Evolutionary conservation across 495 filamentous ascomycete genomes (phyloP).

Genomic region (Lasiosphaeria ovina): DNA sequence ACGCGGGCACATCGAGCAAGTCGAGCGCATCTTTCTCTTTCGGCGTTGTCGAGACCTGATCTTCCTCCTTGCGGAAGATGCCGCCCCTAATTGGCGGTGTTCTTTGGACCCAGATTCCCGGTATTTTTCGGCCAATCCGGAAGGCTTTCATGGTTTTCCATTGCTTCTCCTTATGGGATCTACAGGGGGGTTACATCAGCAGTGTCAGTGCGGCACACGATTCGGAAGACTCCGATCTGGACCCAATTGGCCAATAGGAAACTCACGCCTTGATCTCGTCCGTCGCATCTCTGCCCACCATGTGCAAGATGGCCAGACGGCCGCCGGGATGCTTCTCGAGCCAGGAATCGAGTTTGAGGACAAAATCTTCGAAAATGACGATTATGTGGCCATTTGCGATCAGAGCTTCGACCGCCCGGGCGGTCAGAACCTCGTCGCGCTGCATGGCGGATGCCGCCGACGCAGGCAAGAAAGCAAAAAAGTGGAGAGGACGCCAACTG

Average conservation of each 20-base stretch:
- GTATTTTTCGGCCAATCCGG: slow-evolving; percentile 69
- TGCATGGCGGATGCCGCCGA: slow-evolving; percentile 2
- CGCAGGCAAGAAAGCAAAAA: too few relatives aligned
- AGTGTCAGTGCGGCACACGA: slow-evolving; percentile 2
- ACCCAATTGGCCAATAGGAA: not conserved
- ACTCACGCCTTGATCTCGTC: slow-evolving; percentile 49
- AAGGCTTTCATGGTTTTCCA: slow-evolving; percentile 67
- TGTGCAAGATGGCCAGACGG: slow-evolving; percentile 44
- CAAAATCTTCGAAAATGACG: slow-evolving; percentile 43
- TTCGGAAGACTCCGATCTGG: not conserved
- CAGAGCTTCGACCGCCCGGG: slow-evolving; percentile 34
- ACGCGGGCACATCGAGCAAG: slow-evolving; percentile 31
- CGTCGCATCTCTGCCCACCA: slow-evolving; percentile 52
- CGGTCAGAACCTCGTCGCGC: slow-evolving; percentile 25
- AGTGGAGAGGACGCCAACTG: too few relatives aligned
- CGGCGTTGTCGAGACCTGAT: not conserved
- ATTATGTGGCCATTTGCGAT: slow-evolving; percentile 46
- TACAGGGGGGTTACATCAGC: slow-evolving; percentile 37
- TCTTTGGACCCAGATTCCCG: slow-evolving; percentile 75
- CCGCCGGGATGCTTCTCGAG: slow-evolving; percentile 48
- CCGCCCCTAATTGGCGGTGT: slow-evolving; percentile 82
- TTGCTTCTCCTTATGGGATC: slow-evolving; percentile 70
- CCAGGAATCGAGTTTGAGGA: slow-evolving; percentile 47
- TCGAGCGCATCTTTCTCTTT: not conserved
- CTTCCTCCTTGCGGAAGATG: slow-evolving; percentile 54